Evolutionary conservation across 2,329 filamentous ascomycete genomes (phyloP), one percentile per base, ranked within the genome.

Genomic region (Calonectria crousiana): DNA sequence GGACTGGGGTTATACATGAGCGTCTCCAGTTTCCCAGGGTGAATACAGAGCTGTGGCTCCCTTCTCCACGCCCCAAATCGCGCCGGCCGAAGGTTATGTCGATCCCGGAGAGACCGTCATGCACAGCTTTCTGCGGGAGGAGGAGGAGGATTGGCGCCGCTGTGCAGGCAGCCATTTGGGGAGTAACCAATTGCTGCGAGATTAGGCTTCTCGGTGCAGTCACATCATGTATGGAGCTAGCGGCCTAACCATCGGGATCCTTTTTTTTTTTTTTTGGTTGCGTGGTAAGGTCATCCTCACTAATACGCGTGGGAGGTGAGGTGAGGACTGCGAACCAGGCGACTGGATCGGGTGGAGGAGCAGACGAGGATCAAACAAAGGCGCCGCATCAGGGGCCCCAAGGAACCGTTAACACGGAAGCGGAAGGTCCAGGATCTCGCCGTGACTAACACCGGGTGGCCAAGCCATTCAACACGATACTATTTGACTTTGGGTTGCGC

Each of bases 351-450:
- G 9, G 36, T 44, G 36, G 38, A 64, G 34, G 23, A 18, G 56
- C 32, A 36, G 28, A 32, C 16, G n/a, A 34, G 56, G 30, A 60
- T 26, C 56, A 60, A 41, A n/a, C 51, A 41, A 16, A 62, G 56
- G 8, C 23, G 56, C 56, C 56, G 56, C 34, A 41, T 41, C 56
- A 60, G 36, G 56, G 56, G 56, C 13, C n/a, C 56, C 56, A 23
- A 23, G 38, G 56, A 62, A 62, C 56, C 56, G 56, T 53, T 51
- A 36, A 38, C 44, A 73, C 71, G 30, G 71, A 73, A 66, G 71
- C 44, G 71, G 71, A 73, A 73, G 71, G 71, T 70, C 67, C 36
- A 67, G 34, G 56, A n/a, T 41, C n/a, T 14, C 13, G 6, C 13
- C 6, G 36, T 38, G 56, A 41, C 56, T 41, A 62, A 41, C 34